phyloP scores from a whole-genome alignment of 805 yeast species.

The Candida boleticola region DNA sequence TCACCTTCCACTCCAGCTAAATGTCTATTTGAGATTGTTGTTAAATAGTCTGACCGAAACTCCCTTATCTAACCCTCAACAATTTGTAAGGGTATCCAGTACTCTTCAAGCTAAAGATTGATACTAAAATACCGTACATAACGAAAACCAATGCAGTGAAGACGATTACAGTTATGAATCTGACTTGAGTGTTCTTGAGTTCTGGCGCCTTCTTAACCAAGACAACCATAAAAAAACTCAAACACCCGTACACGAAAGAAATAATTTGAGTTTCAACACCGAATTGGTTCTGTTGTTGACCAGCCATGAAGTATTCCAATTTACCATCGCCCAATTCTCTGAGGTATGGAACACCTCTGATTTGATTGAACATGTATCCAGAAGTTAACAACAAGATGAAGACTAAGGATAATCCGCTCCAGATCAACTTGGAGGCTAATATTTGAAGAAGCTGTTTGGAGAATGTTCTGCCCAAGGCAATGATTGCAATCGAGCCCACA shows the following conservation, averaged over 20 bases:
- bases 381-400: constrained; percentile 68
- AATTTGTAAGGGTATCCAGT: constrained; percentile 75
- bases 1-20: no score
- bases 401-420: constrained; percentile 72
- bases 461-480: constrained; percentile 25
- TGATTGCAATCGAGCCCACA: constrained; percentile 28
- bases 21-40: no score
- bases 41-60: no score
- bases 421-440: constrained; percentile 53
- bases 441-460: constrained; percentile 34
- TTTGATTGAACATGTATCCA: constrained; percentile 93
- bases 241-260: constrained; percentile 66
- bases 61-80: constrained; percentile 7
- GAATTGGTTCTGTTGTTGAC: constrained; percentile 75
- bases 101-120: constrained; percentile 68
- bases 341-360: constrained; percentile 70
- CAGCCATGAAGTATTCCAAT: constrained; percentile 42
- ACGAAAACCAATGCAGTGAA: constrained; percentile 48
- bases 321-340: constrained; percentile 40
- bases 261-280: constrained; percentile 90
- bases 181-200: constrained; percentile 42
- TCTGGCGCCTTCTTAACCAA: constrained; percentile 59
- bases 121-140: constrained; percentile 61
- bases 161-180: constrained; percentile 46
- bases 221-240: constrained; percentile 59